Evolutionary conservation across 371 early-diverging fungal genomes (phyloP).

Genomic region (Rhizopus sp.): DNA sequence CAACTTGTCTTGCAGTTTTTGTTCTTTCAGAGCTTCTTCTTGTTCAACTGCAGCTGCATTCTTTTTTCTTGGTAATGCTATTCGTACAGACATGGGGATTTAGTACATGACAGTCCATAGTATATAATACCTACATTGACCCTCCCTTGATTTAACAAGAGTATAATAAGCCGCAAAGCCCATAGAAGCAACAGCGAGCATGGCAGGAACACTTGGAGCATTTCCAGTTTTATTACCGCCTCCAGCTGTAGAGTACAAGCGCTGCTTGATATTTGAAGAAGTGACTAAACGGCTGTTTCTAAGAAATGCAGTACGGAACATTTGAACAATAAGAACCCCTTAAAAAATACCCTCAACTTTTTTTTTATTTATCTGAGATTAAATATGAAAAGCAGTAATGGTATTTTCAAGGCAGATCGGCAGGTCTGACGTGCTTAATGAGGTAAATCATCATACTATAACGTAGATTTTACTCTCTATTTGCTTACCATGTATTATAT

Average conservation of each 20-base stretch:
- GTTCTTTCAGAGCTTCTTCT: conserved; percentile 22
- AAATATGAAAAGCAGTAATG: no score
- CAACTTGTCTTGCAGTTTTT: conserved; percentile 16
- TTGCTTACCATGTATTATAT: no score
- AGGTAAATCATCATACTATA: no score
- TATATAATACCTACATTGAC: conserved; percentile 38
- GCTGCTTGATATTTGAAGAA: conserved; percentile 11
- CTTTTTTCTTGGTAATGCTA: conserved; percentile 31
- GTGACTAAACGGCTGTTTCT: conserved; percentile 9
- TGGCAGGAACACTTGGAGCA: conserved; percentile 46
- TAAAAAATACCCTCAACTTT: no score
- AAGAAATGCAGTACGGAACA: conserved; percentile 25
- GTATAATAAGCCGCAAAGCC: conserved; percentile 53
- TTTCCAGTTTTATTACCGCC: conserved; percentile 10
- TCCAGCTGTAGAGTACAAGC: conserved; percentile 24
- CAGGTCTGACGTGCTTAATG: no score
- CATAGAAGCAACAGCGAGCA: conserved; percentile 57
- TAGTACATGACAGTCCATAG: no score
- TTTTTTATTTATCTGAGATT: no score
- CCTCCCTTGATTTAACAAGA: conserved; percentile 47
- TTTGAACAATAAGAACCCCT: neutral
- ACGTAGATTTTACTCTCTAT: no score
- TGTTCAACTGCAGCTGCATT: conserved; percentile 19
- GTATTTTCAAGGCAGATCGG: no score
- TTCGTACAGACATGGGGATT: neutral